These are phyloP conservation scores for Panicum miliaceum DNA, from an alignment of 176 grass and related monocot genomes.

Conservation along the genomic window DNA sequence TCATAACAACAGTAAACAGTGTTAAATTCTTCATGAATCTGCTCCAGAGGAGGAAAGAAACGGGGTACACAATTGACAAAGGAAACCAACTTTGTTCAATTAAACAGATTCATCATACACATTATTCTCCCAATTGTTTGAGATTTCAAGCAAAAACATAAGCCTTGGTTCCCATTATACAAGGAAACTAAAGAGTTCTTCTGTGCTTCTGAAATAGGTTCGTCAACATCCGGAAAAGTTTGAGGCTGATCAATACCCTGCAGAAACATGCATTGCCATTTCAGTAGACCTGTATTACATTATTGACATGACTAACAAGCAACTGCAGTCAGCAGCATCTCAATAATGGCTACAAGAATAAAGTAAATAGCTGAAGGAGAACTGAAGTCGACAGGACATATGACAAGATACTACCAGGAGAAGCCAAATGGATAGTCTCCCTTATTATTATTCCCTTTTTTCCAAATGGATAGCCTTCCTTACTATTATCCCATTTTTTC, in stretches of 20 bases:
- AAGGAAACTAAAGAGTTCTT: constrained; percentile 41
- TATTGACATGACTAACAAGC: neutral
- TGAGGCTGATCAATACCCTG: constrained; percentile 36
- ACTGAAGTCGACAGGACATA: neutral
- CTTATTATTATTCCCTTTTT: neutral
- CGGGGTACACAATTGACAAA: constrained; percentile 31
- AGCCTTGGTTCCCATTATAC: constrained; percentile 32
- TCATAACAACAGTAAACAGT: neutral
- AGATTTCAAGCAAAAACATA: constrained; percentile 31
- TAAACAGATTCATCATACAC: constrained; percentile 38
- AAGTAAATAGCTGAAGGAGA: neutral
- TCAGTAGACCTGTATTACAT: neutral
- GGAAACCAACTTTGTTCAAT: constrained; percentile 29
- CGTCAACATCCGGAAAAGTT: constrained; percentile 40
- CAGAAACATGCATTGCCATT: constrained; percentile 27
- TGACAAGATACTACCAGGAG: neutral
- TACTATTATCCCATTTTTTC: neutral
- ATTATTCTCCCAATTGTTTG: constrained; percentile 43
- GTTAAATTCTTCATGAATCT: neutral
- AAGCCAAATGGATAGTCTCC: neutral
- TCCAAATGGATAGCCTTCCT: neutral
- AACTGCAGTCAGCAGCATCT: neutral
- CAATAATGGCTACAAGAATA: neutral
- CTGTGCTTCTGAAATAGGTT: constrained; percentile 38
- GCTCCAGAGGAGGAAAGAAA: neutral